Conservation (phyloP, 2,329 filamentous ascomycete genomes). For the Xylariaceae sp. region DNA sequence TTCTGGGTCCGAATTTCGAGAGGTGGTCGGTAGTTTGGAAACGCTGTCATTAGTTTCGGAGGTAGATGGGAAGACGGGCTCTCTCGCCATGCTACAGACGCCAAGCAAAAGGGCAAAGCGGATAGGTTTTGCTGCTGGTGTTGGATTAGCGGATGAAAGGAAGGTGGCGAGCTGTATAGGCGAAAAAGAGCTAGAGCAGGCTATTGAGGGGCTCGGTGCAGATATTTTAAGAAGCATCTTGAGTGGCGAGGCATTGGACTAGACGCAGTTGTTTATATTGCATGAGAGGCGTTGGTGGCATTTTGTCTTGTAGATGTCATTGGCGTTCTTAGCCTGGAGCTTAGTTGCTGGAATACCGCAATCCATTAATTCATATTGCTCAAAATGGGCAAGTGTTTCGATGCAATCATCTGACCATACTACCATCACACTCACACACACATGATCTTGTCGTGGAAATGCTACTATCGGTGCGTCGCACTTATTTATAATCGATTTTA, state of each 20-base stretch:
- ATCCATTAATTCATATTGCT: not conserved
- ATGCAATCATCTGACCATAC: not conserved
- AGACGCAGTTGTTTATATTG: conserved; percentile 24
- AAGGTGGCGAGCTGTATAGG: conserved; percentile 79
- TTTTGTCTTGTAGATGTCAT: not conserved
- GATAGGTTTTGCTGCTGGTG: conserved; percentile 52
- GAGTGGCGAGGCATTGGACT: conserved; percentile 66
- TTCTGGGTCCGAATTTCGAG: conserved; percentile 89
- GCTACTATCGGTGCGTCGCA: no score
- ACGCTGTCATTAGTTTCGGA: conserved; percentile 80
- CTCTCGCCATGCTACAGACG: conserved; percentile 68
- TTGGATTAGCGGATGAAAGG: conserved; percentile 72
- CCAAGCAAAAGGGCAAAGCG: conserved; percentile 74
- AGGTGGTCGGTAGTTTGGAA: conserved; percentile 89
- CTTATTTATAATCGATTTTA: no score
- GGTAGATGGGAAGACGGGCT: conserved; percentile 74
- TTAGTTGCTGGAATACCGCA: not conserved
- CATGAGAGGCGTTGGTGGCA: conserved; percentile 18
- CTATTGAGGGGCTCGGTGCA: conserved; percentile 67
- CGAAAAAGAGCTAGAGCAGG: conserved; percentile 78
- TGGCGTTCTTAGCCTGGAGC: not conserved
- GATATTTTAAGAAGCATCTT: conserved; percentile 69
- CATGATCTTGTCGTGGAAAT: not conserved
- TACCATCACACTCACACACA: not conserved
- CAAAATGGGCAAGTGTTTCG: not conserved